These are phyloP conservation scores for Ustilago sp. DNA, from an alignment of 1,284 basidiomycete species.

Conservation along the genomic window DNA sequence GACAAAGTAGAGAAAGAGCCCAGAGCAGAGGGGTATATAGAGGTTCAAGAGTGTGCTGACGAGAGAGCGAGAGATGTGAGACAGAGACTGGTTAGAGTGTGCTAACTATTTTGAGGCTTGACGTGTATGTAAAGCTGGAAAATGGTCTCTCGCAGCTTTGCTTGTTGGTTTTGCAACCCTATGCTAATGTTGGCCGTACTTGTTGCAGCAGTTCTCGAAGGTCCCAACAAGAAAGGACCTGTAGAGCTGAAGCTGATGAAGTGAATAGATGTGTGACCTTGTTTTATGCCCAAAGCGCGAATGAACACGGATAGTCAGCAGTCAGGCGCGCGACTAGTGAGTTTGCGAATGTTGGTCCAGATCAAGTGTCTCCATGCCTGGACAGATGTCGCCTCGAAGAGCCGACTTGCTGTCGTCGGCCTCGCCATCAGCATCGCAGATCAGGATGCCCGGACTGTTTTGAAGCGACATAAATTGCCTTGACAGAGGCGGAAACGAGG, in stretches of 20 bases:
- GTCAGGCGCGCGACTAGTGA: not conserved
- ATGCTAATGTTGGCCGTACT: conserved; percentile 3
- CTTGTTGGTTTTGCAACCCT: conserved; percentile 4
- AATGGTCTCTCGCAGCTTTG: conserved; percentile 19
- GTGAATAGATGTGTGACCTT: not conserved
- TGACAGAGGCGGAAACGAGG: conserved; percentile 18
- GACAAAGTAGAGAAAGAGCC: not conserved
- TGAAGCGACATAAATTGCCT: conserved; percentile 20
- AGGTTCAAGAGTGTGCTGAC: not conserved
- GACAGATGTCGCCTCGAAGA: conserved; percentile 16
- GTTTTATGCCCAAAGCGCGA: too few relatives aligned
- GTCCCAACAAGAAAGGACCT: not conserved
- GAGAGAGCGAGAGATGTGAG: conserved; percentile 1
- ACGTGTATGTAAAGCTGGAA: conserved; percentile 17
- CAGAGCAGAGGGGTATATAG: conserved; percentile 6
- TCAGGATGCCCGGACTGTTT: conserved; percentile 29
- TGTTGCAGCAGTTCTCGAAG: not conserved
- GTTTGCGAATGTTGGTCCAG: conserved; percentile 14
- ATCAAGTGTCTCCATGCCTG: conserved; percentile 22
- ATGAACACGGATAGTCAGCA: too few relatives aligned
- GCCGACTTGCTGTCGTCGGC: not conserved
- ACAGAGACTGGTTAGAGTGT: conserved; percentile 3
- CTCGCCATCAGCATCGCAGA: conserved; percentile 3
- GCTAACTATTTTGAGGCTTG: conserved; percentile 16
- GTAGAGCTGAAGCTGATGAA: not conserved